Percentiles rank a stretch among this genome's conserved stretches.
phyloP scores from a whole-genome alignment of 2,329 filamentous ascomycete genomes.

The Chaetothyriales sp. region DNA sequence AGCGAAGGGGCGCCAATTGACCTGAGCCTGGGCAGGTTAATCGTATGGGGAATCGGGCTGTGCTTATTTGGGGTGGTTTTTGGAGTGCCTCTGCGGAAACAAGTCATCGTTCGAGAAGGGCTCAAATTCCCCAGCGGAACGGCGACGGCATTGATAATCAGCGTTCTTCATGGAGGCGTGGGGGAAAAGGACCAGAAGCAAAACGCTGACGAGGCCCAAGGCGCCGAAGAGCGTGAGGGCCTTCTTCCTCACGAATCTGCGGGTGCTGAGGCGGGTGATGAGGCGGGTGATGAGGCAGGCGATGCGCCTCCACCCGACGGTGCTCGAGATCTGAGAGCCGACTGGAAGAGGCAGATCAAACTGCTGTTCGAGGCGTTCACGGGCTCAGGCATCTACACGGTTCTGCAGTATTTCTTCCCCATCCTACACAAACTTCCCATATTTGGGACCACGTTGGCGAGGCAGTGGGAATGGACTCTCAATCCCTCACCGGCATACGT shows the following conservation, averaged over 20 bases:
- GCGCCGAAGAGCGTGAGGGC: constrained; percentile 19
- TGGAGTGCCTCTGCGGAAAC: constrained; percentile 74
- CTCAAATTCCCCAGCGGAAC: constrained; percentile 91
- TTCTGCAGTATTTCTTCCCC: constrained; percentile 82
- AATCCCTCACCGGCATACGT: constrained; percentile 97
- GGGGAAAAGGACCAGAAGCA: constrained; percentile 24
- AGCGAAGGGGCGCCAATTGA: constrained; percentile 67
- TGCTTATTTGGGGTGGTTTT: constrained; percentile 97
- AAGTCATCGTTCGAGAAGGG: constrained; percentile 87
- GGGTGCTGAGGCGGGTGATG: constrained; percentile 26
- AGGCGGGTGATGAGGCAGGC: constrained; percentile 24
- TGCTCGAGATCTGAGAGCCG: constrained; percentile 27
- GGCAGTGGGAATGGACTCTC: constrained; percentile 83
- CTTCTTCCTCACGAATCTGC: constrained; percentile 23
- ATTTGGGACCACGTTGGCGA: constrained; percentile 60
- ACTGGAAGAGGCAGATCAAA: constrained; percentile 51
- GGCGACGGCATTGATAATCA: constrained; percentile 85
- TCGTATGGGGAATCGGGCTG: constrained; percentile 81
- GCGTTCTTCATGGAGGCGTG: constrained; percentile 61
- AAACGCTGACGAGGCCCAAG: constrained; percentile 13
- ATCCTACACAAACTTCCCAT: constrained; percentile 73
- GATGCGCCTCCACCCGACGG: constrained; percentile 24
- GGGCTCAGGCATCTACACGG: constrained; percentile 50
- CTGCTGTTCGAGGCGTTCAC: constrained; percentile 47
- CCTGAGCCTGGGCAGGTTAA: constrained; percentile 60